phyloP scores from a whole-genome alignment of 73 alveolate genomes.

The Paramecium tetraurelia region DNA sequence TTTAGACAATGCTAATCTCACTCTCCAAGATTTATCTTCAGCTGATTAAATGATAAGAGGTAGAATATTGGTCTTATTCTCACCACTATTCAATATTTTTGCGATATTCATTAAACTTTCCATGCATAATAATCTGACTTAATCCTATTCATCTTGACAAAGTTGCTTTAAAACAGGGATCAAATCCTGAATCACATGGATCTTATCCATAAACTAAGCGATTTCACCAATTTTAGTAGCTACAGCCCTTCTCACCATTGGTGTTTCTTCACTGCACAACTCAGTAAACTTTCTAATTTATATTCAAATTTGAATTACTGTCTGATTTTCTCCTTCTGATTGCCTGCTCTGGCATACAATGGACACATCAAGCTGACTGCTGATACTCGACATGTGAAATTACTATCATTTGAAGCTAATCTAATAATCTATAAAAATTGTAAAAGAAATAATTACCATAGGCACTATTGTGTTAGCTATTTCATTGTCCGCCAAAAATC shows the following conservation, averaged over 20 bases:
- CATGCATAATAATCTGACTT: conserved; percentile 91
- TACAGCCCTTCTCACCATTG: conserved; percentile 97
- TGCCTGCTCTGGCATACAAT: conserved; percentile 88
- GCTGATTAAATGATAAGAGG: conserved; percentile 89
- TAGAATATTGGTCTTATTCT: conserved; percentile 85
- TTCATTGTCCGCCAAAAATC: conserved; percentile 72
- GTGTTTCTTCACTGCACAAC: conserved; percentile 97
- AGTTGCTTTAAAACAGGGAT: conserved; percentile 88
- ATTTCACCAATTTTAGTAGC: conserved; percentile 92
- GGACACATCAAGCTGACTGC: conserved; percentile 92
- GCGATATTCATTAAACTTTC: conserved; percentile 91
- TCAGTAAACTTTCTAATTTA: conserved; percentile 82
- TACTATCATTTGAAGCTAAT: conserved; percentile 83
- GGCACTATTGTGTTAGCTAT: conserved; percentile 81
- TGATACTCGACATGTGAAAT: conserved; percentile 95
- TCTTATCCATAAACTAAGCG: conserved; percentile 90
- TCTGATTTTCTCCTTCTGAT: conserved; percentile 92
- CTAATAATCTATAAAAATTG: conserved; percentile 65
- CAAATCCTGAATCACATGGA: conserved; percentile 86
- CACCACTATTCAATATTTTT: conserved; percentile 86
- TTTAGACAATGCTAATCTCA: conserved; percentile 92
- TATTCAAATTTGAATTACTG: conserved; percentile 46
- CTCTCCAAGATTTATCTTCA: conserved; percentile 99
- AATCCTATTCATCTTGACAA: conserved; percentile 93
- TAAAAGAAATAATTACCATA: conserved; percentile 29